Base-by-base conservation (phyloP, 225 moss, liverwort and hornwort species). In the Neckera pumila region DNA sequence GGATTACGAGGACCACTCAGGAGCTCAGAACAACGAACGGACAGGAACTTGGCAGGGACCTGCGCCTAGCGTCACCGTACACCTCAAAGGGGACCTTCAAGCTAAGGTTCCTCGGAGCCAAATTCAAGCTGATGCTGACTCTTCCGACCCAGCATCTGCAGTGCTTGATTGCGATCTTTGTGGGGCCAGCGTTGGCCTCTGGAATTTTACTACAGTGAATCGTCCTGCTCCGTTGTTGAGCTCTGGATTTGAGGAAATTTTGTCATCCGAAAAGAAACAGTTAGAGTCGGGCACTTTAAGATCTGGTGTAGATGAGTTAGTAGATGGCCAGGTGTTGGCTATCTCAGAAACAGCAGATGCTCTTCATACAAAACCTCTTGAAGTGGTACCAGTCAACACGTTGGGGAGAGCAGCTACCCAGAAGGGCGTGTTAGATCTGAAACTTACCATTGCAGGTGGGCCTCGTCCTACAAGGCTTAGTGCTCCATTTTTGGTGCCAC, bases 371-470 rank as follows among this genome's bases (percentile, higher is more conserved):
- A 88, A 91, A 84, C 92, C 88, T 90, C 77, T 75, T 86, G 93
- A 94, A 88, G 93, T 79, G 47, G 86, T 63, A 86, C 49, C 86
- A 82, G 88, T 80, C 63, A 89, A 43, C 63, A 81, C 66, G 38
- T 62, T 86, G 76, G 91, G 89, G 58, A 90, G 87, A 80, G 87
- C 87, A 87, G 72, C 87, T 80, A 56, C 89, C 84, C 94, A 91
- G 62, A 94, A 93, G 87, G 95, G 97, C 87, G 95, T 93, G 86
- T 90, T 96, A 83, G 95, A 95, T 82, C 90, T 99, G 92, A 96
- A 92, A 87, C 99, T 99, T 85, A 99, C 99, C 60, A 99, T 99
- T 59, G 99, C 99, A 64, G 99, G 99, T 67, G 99, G 99, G 36
- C 99, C 99, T 92, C 97, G 93, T 88, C 99, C 99, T 56, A 99